These are phyloP conservation scores for Epichloe sp. DNA, from an alignment of 2,329 filamentous ascomycete species.

Conservation along the genomic window DNA sequence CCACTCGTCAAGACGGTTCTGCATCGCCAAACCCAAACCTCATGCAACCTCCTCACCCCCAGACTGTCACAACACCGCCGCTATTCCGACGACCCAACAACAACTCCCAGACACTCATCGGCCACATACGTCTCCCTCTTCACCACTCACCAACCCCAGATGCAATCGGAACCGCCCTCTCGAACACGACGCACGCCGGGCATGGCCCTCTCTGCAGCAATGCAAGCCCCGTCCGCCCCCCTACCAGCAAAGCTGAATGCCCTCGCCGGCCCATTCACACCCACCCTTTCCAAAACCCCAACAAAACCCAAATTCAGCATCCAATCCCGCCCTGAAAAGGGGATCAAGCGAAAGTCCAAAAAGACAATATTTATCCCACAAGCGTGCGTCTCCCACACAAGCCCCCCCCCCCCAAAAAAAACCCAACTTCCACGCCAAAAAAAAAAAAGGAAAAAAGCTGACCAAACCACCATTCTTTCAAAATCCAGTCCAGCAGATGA, in stretches of 20 bases:
- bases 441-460: not conserved
- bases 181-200: not conserved
- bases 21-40: not conserved
- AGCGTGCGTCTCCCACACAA: not conserved
- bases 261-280: not conserved
- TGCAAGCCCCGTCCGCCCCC: not conserved
- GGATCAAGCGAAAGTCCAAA: constrained; percentile 1
- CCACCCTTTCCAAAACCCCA: not conserved
- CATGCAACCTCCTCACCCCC: not conserved
- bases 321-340: not conserved
- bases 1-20: not conserved
- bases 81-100: not conserved
- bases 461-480: too few relatives aligned
- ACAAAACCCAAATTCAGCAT: not conserved
- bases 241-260: not conserved
- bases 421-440: not conserved
- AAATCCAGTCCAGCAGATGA: not conserved
- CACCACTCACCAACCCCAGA: too few relatives aligned
- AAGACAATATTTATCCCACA: too few relatives aligned
- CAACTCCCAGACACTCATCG: not conserved
- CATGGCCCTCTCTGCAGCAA: not conserved
- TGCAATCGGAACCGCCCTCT: too few relatives aligned
- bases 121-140: not conserved
- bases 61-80: not conserved
- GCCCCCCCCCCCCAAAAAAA: not conserved